These are phyloP conservation scores for Trichoderma afroharzianum DNA, from an alignment of 2,329 filamentous ascomycete species.

Conservation along the genomic window DNA sequence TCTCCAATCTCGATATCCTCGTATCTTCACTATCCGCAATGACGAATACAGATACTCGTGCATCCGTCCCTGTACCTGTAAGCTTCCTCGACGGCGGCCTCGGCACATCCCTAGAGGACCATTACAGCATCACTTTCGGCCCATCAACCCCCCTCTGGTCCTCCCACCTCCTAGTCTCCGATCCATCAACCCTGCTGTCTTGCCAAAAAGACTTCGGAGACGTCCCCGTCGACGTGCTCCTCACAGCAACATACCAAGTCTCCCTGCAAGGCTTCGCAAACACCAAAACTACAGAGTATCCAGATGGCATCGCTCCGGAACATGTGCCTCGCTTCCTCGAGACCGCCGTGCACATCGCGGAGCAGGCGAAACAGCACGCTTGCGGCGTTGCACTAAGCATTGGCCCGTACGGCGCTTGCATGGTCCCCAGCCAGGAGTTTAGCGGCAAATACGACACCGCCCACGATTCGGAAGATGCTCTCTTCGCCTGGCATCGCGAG, in stretches of 20 bases:
- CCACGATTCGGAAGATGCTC: slow-evolving; percentile 40
- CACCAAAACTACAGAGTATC: slow-evolving; percentile 42
- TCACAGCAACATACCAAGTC: slow-evolving; percentile 66
- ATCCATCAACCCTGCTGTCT: slow-evolving; percentile 46
- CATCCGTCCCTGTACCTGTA: slow-evolving; percentile 30
- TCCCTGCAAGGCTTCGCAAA: slow-evolving; percentile 53
- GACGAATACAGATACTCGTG: background rate
- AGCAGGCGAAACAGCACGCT: slow-evolving; percentile 28
- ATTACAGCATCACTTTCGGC: slow-evolving; percentile 51
- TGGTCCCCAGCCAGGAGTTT: slow-evolving; percentile 65
- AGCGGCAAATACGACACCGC: slow-evolving; percentile 54
- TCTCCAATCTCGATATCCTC: background rate
- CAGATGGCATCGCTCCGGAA: slow-evolving; percentile 40
- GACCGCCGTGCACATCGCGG: slow-evolving; percentile 43
- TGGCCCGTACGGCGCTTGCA: slow-evolving; percentile 64
- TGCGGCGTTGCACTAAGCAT: slow-evolving; percentile 54
- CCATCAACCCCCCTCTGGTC: slow-evolving; percentile 61
- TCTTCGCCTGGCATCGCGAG: slow-evolving; percentile 56
- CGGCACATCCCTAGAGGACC: slow-evolving; percentile 61
- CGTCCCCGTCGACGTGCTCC: slow-evolving; percentile 58
- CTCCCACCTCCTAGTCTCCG: slow-evolving; percentile 58
- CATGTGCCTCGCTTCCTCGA: slow-evolving; percentile 41
- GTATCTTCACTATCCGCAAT: background rate
- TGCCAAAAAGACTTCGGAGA: slow-evolving; percentile 55
- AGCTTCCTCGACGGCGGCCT: slow-evolving; percentile 63